Evolutionary conservation across 164 flowering plant genomes (phyloP), one percentile per base, ranked within the genome.

Genomic region (Kalanchoe fedtschenkoi): DNA sequence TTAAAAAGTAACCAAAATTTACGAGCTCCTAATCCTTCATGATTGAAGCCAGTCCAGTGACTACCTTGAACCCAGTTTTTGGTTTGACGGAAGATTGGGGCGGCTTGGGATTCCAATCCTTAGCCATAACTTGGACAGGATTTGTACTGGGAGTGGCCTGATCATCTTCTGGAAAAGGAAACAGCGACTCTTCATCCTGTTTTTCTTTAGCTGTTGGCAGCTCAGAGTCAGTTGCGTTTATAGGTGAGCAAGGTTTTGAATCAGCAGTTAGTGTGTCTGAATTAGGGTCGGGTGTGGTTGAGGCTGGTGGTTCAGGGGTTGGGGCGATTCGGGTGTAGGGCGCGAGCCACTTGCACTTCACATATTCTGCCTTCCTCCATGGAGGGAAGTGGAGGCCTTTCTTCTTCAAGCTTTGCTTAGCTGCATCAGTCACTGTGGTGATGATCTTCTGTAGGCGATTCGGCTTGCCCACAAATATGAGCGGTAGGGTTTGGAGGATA

Each of bases 361-460:
- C 74, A 77, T 85, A 85, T 67, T 81, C 91, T 6, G 80, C 76
- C 47, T 80, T 85, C 32, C 91, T 71, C 91, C 91, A 85, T 1
- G 91, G 91, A 29, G 88, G 85, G 15, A 84, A 35, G 64, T 75
- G 87, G 86, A 89, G 79, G 5, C 90, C 92, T 66, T 82, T 86
- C 86, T 84, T 86, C 78, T 78, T 84, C 73, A 85, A 58, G 80
- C 91, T 85, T 77, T 64, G 83, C 56, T 67, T 74, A 22, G 81
- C 86, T 8, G 86, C 86, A 62, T 85, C 88, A 22, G 88, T 72
- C 6, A 77, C 74, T 56, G 79, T 67, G 15, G 83, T 46, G 10
- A 86, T 73, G 41, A 84, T 84, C 63, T 83, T 83, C 22, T 74
- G 73, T 13, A 89, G 76, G 34, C 92, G 83, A 16, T 81, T 90